These are phyloP conservation scores for Rostrohypoxylon terebratum DNA, from an alignment of 495 filamentous ascomycete species.

Conservation along the genomic window DNA sequence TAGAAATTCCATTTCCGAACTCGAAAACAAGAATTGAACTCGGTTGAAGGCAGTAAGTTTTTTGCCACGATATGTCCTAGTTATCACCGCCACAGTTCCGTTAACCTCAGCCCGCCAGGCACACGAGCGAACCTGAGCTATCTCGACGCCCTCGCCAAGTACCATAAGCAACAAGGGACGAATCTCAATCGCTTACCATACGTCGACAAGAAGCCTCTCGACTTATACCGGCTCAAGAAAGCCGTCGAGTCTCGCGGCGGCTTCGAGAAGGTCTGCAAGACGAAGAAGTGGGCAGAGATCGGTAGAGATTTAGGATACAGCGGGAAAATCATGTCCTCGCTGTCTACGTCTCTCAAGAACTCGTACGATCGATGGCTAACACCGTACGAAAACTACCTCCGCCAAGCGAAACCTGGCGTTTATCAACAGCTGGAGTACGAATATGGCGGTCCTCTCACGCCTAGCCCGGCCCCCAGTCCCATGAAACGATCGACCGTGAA, in stretches of 20 bases:
- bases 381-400: slow-evolving; percentile 96
- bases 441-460: slow-evolving; percentile 92
- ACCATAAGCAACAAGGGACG: slow-evolving; percentile 95
- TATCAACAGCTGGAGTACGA: slow-evolving; percentile 94
- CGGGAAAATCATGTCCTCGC: slow-evolving; percentile 99
- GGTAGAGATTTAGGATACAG: slow-evolving; percentile 97
- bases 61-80: slow-evolving; percentile 46
- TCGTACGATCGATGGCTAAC: slow-evolving; percentile 96
- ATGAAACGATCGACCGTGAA: slow-evolving; percentile 79
- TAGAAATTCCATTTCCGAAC: slow-evolving; percentile 98
- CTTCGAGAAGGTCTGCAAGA: slow-evolving; percentile 95
- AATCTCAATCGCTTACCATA: slow-evolving; percentile 94
- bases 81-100: slow-evolving; percentile 29
- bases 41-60: slow-evolving; percentile 94
- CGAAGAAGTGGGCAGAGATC: slow-evolving; percentile 99
- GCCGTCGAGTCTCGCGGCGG: slow-evolving; percentile 93
- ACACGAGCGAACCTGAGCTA: slow-evolving; percentile 97
- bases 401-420: slow-evolving; percentile 93
- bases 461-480: slow-evolving; percentile 88
- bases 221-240: slow-evolving; percentile 96
- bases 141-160: slow-evolving; percentile 93
- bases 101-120: slow-evolving; percentile 62
- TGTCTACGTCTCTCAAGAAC: slow-evolving; percentile 98
- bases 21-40: slow-evolving; percentile 96
- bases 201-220: slow-evolving; percentile 97